Percentiles rank a stretch among this genome's conserved stretches.
phyloP scores from a whole-genome alignment of 495 filamentous ascomycete species.

The Lindgomyces ingoldianus region DNA sequence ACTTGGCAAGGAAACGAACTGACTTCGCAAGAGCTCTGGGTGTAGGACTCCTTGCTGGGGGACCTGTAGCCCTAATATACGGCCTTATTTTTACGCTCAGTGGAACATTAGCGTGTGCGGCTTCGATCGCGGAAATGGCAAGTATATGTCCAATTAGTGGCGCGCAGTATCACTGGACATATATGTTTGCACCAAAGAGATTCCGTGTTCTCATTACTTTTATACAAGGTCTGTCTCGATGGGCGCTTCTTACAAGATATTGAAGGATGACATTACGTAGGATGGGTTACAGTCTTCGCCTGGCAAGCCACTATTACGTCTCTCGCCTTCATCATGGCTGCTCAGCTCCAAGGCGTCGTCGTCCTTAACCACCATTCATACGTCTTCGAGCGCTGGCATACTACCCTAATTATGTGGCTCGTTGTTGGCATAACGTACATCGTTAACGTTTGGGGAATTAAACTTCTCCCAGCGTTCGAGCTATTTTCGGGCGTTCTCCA shows the following conservation, averaged over 20 bases:
- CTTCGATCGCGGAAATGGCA: slow-evolving; percentile 29
- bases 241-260: background rate
- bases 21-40: too few species aligned
- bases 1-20: too few species aligned
- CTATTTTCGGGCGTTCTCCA: slow-evolving; percentile 10
- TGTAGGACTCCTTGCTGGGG: too few species aligned
- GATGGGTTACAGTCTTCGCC: slow-evolving; percentile 42
- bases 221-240: slow-evolving; percentile 20
- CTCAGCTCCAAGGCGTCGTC: slow-evolving; percentile 49
- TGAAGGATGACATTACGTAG: slow-evolving; percentile 1
- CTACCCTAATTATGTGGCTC: slow-evolving; percentile 21
- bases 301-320: slow-evolving; percentile 43
- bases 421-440: background rate
- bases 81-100: too few species aligned
- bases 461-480: slow-evolving; percentile 6
- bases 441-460: slow-evolving; percentile 9
- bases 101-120: slow-evolving; percentile 36
- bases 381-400: slow-evolving; percentile 27
- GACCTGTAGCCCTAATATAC: too few species aligned
- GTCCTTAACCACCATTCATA: slow-evolving; percentile 39
- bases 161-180: slow-evolving; percentile 30
- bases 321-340: slow-evolving; percentile 43
- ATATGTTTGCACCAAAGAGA: slow-evolving; percentile 11
- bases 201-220: slow-evolving; percentile 5
- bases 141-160: slow-evolving; percentile 21